Conservation (phyloP, 1,139 yeast genomes). For the Candida sp. region DNA sequence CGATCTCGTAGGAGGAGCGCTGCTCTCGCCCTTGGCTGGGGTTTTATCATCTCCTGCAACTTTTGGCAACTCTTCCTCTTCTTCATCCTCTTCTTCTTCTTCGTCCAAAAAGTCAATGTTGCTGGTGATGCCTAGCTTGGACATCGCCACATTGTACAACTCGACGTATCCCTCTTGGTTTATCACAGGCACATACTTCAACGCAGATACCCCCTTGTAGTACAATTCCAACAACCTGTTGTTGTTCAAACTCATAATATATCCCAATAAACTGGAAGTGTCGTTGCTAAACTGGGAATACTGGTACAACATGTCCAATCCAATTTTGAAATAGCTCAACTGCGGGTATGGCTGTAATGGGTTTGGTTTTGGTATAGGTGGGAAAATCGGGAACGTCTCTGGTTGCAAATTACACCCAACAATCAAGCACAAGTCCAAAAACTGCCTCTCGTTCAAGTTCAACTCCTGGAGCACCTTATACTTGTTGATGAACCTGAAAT, state of each 20-base stretch:
- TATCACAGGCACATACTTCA: constrained; percentile 67
- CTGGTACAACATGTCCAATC: constrained; percentile 47
- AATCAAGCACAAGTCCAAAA: constrained; percentile 74
- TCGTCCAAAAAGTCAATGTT: constrained; percentile 22
- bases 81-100: constrained; percentile 13
- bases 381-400: constrained; percentile 57
- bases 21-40: background rate
- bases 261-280: constrained; percentile 33
- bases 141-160: constrained; percentile 48
- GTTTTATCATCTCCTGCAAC: background rate
- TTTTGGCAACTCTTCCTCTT: background rate
- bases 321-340: constrained; percentile 46
- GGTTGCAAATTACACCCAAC: constrained; percentile 85
- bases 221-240: constrained; percentile 41
- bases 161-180: constrained; percentile 73
- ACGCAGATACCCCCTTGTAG: constrained; percentile 42
- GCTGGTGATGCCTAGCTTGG: constrained; percentile 32
- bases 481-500: constrained; percentile 70
- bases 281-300: constrained; percentile 33
- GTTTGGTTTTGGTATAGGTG: constrained; percentile 53
- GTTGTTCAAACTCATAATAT: constrained; percentile 41
- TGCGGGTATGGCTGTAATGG: constrained; percentile 49
- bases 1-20: constrained; percentile 7
- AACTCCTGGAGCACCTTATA: constrained; percentile 63
- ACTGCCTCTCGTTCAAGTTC: constrained; percentile 62